Base-by-base conservation (phyloP, 495 filamentous ascomycete species). In the Trichoderma gamsii region DNA sequence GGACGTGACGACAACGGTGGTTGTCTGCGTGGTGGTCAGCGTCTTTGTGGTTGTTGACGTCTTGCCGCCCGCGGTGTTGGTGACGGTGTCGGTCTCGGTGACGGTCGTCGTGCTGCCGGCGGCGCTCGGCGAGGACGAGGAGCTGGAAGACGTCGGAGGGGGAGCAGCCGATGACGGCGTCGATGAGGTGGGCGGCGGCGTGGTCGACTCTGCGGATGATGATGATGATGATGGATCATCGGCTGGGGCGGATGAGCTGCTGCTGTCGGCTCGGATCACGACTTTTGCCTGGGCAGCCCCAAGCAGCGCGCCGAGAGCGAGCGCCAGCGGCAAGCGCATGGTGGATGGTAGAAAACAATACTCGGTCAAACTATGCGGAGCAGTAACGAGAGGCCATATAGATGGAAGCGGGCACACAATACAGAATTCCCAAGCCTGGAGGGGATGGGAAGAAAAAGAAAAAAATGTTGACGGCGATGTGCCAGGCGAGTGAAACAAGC, bases 51-150 rank as follows among this genome's bases (percentile, higher is more conserved):
- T 64, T 27, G 56, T 59, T 6, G 56, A 16, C 15, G 27, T 38
- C 25, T 46, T 64, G 59, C 56, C 49, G 23, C 41, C 59, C 3
- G 41, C 5, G 52, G 27, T 23, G 44, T 27, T 25, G 52, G 52
- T 67, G 8, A 66, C 52, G 15, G 69, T 70, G 18, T 49, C 63
- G 51, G 69, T 70, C 11, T 51, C 23, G 43, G 64, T 67, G 59
- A 70, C 38, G 52, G 56, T 67, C 13, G 59, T 63, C 32, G 41
- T 41, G 56, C 15, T 29, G 41, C 29, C 66, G 35, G 3, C 56
- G 27, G 25, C 13, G 56, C 25, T 61, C 23, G 56, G 29, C 44
- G 44, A 66, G 41, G 41, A 51, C 65, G 41, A 38, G 7, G 35
- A 38, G 35, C 35, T 35, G n/a, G 38, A 38, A 16, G 13, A n/a